Base-by-base conservation (phyloP, 768 basidiomycete genomes). In the Trametes elegans region DNA sequence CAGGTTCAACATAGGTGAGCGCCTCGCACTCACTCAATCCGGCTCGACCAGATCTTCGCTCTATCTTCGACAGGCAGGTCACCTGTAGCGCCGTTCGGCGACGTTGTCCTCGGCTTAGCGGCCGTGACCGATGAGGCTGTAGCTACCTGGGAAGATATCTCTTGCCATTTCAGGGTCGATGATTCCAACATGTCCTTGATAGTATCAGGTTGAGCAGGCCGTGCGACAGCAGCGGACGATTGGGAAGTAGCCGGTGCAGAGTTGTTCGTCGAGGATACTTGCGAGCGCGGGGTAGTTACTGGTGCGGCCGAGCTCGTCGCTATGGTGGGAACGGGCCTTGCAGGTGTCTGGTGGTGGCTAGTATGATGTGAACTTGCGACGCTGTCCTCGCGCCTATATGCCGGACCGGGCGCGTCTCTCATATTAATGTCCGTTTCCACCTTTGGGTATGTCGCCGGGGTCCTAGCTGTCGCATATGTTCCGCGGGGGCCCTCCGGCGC, bases 101-200 rank as follows among this genome's bases (percentile, higher is more conserved):
- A n/a, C 9, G 35, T 23, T 0, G 47, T 19, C 29, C 46, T 54
- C 3, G 48, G 35, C 7, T 45, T 42, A 11, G 36, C 41, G 2
- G 42, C n/a, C 6, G 42, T 53, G 3, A 43, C 34, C 18, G 57
- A 59, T 7, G 52, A 54, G 13, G 57, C 57, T 2, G 52, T 48
- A 10, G 57, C 57, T 18, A 54, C 57, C 3, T 52, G 52, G 11
- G 57, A 45, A 2, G 57, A 59, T 6, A 59, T 49, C 18, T 59
- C 47, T 41, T 59, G 52, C 57, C 57, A 59, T 34, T 59, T 47
- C 5, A 48, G 31, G 1, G 46, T 40, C 18, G 51, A 53, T 3
- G 48, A 39, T 39, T 59, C 57, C 28, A 59, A 18, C 19, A 59
- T 8, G 3, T 27, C 23, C 16, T 40, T 49, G 26, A 59, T 53